Conservation (phyloP, 345 rosid species). For the Hibiscus syriacus region DNA sequence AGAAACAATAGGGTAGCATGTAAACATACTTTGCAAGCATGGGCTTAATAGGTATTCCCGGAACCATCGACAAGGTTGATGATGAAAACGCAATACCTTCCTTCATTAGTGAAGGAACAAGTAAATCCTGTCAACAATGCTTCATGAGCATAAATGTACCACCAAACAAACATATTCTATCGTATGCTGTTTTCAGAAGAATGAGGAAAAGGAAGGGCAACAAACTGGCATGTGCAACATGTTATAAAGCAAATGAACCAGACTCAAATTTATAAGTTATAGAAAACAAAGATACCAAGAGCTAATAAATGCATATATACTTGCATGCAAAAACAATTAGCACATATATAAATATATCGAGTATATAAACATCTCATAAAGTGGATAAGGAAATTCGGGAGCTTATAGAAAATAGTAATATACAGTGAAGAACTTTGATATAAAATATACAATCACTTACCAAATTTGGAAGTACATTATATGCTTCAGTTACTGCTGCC, state of each 20-base stretch:
- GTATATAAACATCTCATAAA: background rate
- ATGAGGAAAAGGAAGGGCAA: background rate
- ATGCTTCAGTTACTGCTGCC: constrained; percentile 66
- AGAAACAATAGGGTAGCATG: constrained; percentile 1
- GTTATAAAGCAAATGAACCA: background rate
- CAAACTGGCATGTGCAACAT: background rate
- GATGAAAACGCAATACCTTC: constrained; percentile 65
- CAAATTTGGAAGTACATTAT: constrained; percentile 72
- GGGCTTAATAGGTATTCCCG: constrained; percentile 83
- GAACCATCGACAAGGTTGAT: constrained; percentile 65
- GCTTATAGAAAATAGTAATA: background rate
- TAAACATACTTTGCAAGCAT: constrained; percentile 81
- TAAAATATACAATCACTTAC: constrained; percentile 33
- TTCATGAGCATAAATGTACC: background rate
- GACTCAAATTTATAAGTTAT: background rate
- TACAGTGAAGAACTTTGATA: background rate
- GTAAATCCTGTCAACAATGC: constrained; percentile 48
- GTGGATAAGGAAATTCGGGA: background rate
- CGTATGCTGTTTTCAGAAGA: background rate
- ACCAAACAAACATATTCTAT: background rate
- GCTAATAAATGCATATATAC: background rate
- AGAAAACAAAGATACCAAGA: background rate
- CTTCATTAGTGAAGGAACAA: constrained; percentile 61
- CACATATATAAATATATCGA: background rate
- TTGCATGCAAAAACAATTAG: too few relatives aligned